phyloP scores from a whole-genome alignment of 306 rosid species.

The Cyamopsis tetragonoloba region DNA sequence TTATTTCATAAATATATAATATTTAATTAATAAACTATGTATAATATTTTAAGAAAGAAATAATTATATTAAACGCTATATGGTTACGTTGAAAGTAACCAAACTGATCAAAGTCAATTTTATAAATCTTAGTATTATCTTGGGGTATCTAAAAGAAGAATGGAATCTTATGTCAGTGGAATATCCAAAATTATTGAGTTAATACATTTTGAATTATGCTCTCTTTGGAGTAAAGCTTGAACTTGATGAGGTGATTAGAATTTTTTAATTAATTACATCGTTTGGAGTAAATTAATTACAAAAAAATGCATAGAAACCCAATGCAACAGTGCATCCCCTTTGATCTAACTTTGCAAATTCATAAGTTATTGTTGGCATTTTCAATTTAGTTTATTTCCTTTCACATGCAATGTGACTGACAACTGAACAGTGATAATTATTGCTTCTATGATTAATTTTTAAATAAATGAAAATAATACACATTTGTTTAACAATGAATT shows the following conservation, averaged over 20 bases:
- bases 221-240: constrained; percentile 1
- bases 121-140: constrained; percentile 13
- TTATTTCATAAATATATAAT: too few species aligned
- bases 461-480: constrained; percentile 18
- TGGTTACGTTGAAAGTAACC: constrained; percentile 24
- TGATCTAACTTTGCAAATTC: constrained; percentile 13
- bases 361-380: constrained; percentile 18
- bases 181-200: constrained; percentile 1
- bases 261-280: background rate
- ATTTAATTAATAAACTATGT: too few species aligned
- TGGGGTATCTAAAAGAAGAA: constrained; percentile 25
- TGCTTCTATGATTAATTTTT: constrained; percentile 28
- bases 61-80: background rate
- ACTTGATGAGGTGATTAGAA: constrained; percentile 3
- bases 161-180: constrained; percentile 20
- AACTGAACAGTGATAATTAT: constrained; percentile 32
- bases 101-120: constrained; percentile 30
- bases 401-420: constrained; percentile 52
- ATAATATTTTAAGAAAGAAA: background rate
- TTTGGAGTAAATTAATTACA: constrained; percentile 8
- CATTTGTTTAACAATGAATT: constrained; percentile 26
- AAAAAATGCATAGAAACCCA: constrained; percentile 27
- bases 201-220: background rate
- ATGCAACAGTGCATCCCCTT: constrained; percentile 61
- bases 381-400: constrained; percentile 33